These are phyloP conservation scores for Candida orba DNA, from an alignment of 805 yeast species.

Conservation along the genomic window DNA sequence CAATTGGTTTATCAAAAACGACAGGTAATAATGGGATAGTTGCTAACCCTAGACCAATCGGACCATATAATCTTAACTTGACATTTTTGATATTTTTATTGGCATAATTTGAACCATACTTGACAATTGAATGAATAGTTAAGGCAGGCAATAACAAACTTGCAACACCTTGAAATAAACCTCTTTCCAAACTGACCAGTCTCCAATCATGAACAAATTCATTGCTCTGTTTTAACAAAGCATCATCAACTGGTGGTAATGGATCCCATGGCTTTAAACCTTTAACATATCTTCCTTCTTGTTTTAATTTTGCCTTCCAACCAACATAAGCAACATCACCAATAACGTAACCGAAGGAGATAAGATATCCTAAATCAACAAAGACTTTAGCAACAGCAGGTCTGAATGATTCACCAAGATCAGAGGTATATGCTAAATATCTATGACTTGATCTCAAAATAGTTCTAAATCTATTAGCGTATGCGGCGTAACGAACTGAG, in stretches of 20 bases:
- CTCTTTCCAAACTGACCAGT: conserved; percentile 57
- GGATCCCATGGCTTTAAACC: conserved; percentile 65
- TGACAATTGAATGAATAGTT: conserved; percentile 71
- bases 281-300: conserved; percentile 54
- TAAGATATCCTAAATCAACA: conserved; percentile 61
- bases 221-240: conserved; percentile 17
- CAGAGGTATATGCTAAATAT: conserved; percentile 82
- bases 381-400: conserved; percentile 67
- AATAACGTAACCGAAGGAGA: conserved; percentile 68
- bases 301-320: conserved; percentile 62
- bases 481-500: conserved; percentile 69
- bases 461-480: conserved; percentile 68
- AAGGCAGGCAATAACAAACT: conserved; percentile 85
- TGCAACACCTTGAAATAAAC: conserved; percentile 75
- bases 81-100: conserved; percentile 43
- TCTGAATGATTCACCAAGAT: conserved; percentile 79
- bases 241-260: conserved; percentile 33
- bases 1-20: conserved; percentile 78
- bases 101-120: conserved; percentile 57
- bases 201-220: conserved; percentile 49
- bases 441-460: conserved; percentile 67
- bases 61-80: conserved; percentile 55
- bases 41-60: conserved; percentile 71
- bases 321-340: conserved; percentile 71
- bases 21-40: conserved; percentile 75